phyloP scores from a whole-genome alignment of 2,329 filamentous ascomycete genomes.

The Arachnomyces sp. region DNA sequence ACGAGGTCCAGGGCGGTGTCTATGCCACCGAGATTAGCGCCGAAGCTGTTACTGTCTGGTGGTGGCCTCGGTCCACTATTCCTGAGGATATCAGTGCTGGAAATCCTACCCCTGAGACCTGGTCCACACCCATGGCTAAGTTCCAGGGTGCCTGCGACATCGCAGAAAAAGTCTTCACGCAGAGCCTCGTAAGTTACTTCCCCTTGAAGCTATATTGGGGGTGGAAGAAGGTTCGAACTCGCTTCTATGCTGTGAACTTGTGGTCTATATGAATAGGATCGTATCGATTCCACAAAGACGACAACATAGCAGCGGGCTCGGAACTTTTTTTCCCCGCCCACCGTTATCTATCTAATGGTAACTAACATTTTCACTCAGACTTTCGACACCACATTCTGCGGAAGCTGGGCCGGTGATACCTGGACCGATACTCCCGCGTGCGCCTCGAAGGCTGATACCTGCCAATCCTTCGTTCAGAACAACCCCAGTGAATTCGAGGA shows the following conservation, averaged over 20 bases:
- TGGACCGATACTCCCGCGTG: slow-evolving; percentile 52
- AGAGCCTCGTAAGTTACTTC: slow-evolving; percentile 48
- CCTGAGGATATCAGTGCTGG: slow-evolving; percentile 34
- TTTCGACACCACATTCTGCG: slow-evolving; percentile 73
- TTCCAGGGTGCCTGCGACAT: slow-evolving; percentile 64
- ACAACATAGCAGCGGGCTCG: no score
- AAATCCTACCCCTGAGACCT: slow-evolving; percentile 32
- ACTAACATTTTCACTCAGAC: slow-evolving; percentile 24
- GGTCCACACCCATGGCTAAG: slow-evolving; percentile 43
- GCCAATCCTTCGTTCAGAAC: slow-evolving; percentile 56
- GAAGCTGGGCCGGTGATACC: slow-evolving; percentile 67
- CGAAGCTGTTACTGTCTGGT: slow-evolving; percentile 40
- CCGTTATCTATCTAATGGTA: no score
- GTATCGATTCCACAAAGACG: no score
- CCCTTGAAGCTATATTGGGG: no score
- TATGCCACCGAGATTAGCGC: slow-evolving; percentile 52
- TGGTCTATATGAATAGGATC: no score
- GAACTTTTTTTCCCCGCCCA: no score
- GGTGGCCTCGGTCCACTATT: slow-evolving; percentile 32
- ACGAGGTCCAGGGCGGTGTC: slow-evolving; percentile 54
- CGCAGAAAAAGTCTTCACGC: slow-evolving; percentile 53
- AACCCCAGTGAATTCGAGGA: slow-evolving; percentile 58
- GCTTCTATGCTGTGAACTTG: no score
- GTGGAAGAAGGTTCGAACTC: no score
- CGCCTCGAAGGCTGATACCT: slow-evolving; percentile 49